Conservation (phyloP, 1,139 yeast species). For the Nematodospora anomalae region DNA sequence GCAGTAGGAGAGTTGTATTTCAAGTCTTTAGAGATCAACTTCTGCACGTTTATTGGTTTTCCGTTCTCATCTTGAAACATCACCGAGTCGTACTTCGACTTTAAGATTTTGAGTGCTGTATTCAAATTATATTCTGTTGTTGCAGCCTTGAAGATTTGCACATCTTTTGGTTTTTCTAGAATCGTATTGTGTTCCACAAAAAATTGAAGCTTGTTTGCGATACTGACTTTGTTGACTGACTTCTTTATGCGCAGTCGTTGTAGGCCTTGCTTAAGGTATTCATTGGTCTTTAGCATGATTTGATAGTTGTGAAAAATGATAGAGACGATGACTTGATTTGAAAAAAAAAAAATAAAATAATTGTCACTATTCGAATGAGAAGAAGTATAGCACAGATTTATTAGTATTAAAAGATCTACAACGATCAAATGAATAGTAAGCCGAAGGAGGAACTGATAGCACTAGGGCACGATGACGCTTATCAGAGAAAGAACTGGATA, state of each 20-base stretch:
- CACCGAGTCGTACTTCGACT: conserved; percentile 19
- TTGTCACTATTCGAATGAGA: neutral
- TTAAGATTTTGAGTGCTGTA: conserved; percentile 21
- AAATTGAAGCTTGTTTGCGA: conserved; percentile 3
- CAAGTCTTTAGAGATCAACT: conserved; percentile 24
- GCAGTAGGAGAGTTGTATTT: conserved; percentile 20
- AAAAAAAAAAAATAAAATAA: neutral
- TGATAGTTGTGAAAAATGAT: neutral
- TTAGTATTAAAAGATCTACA: no score
- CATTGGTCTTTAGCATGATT: neutral
- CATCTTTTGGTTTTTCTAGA: conserved; percentile 1
- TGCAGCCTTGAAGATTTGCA: conserved; percentile 1
- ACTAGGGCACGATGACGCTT: conserved; percentile 3
- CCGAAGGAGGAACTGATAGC: neutral
- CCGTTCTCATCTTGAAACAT: conserved; percentile 17
- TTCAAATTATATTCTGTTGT: conserved; percentile 14
- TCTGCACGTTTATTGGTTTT: conserved; percentile 14
- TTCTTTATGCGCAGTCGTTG: neutral
- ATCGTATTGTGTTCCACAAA: conserved; percentile 4
- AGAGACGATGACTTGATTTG: neutral
- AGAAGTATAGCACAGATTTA: neutral
- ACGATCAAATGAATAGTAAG: neutral
- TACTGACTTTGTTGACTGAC: neutral
- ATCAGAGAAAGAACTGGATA: conserved; percentile 58
- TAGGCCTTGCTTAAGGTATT: neutral